Base-by-base conservation (phyloP, 2,329 filamentous ascomycete genomes). In the Berkeleyomyces rouxiae region DNA sequence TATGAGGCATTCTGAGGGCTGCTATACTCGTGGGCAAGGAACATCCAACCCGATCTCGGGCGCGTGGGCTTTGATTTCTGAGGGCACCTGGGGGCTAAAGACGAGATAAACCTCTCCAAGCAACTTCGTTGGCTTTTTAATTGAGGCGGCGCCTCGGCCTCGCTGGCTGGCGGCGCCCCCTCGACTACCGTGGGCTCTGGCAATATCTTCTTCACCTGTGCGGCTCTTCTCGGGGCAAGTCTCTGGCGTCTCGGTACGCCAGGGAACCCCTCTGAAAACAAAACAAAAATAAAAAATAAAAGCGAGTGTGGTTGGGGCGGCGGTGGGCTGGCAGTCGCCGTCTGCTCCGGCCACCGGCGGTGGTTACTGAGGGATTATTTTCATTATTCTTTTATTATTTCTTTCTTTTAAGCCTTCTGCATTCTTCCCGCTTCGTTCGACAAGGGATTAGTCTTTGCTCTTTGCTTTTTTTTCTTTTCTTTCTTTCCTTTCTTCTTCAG, bases 11-110 rank as follows among this genome's bases (percentile, higher is more conserved):
- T 65, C 63, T 65, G 63, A 60, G 44, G 63, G 63, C 61, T 65
- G 63, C 63, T 65, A 60, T 60, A 65, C 63, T 65, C 61, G 63
- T 65, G 61, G 63, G 63, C 63, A 62, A 65, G 63, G 63, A 65
- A 63, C 63, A 65, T 65, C 37, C 23, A 23, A 62, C 63, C 44
- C 58, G 57, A 37, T 37, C 11, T 51, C 51, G 60, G 57, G 59
- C 42, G 60, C 36, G 61, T 65, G 61, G 63, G 63, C 63, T 65
- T 65, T 65, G 61, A 59, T 51, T 62, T 65, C 55, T 60, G 63
- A 65, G 63, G 63, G 63, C 63, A 65, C 58, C 61, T 65, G 63
- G 61, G 63, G 63, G 61, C 63, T 65, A 44, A 65, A 60, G 63
- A 65, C 37, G 63, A 65, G 63, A 65, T 65, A 64, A 63, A 65